phyloP scores from a whole-genome alignment of 306 rosid genomes.

The Prunus armeniaca region DNA sequence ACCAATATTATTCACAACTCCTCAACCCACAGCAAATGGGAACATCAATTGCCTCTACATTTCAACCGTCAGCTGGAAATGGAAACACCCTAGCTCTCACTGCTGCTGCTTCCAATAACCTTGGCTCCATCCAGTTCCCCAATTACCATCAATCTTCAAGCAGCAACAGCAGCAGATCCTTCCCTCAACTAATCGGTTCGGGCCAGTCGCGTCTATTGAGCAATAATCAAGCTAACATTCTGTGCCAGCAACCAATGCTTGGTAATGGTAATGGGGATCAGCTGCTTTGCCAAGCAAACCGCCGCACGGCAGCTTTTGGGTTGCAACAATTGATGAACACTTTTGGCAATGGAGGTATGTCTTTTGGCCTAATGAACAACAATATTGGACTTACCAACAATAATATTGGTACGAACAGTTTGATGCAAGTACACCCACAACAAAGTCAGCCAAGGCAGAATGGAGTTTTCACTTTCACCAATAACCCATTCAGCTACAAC shows the following conservation, averaged over 20 bases:
- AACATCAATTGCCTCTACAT: neutral
- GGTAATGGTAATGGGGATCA: conserved; percentile 4
- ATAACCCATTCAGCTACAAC: neutral
- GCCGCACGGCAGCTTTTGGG: neutral
- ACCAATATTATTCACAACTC: neutral
- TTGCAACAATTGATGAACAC: neutral
- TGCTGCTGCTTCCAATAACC: neutral
- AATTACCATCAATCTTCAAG: neutral
- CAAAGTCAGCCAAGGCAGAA: neutral
- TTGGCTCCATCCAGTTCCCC: conserved; percentile 13
- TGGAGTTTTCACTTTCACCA: neutral
- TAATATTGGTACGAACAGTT: conserved; percentile 7
- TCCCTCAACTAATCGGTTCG: neutral
- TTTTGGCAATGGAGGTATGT: neutral
- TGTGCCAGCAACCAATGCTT: conserved; percentile 3
- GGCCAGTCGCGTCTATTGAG: conserved; percentile 4
- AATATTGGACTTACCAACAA: neutral
- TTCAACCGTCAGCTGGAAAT: neutral
- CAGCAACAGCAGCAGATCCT: neutral
- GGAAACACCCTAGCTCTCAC: neutral
- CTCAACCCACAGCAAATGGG: conserved; percentile 3
- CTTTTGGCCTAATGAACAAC: neutral
- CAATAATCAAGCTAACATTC: neutral
- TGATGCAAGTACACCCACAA: neutral
- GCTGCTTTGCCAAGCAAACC: neutral